These are phyloP conservation scores for Dysphania ambrosioides DNA, from an alignment of 148 eudicot genomes.

Conservation along the genomic window DNA sequence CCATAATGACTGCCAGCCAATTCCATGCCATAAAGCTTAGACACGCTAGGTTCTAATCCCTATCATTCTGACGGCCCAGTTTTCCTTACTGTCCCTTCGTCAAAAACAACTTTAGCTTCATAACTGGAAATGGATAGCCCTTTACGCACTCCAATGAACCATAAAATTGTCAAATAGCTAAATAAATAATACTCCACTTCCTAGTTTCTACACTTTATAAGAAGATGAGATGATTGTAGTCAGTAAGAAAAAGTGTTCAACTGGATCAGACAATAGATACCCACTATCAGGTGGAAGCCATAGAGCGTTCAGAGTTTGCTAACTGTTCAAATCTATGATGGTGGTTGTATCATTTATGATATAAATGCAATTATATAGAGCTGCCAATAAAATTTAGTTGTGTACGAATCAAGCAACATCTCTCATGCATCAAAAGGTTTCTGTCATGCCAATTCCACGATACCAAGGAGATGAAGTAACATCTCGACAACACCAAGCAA, in stretches of 20 bases:
- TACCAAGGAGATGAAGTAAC: neutral
- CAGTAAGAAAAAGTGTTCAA: neutral
- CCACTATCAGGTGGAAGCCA: neutral
- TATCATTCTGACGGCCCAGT: neutral
- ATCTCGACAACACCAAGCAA: conserved; percentile 3
- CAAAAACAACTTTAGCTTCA: neutral
- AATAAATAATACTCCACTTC: neutral
- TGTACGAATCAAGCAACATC: neutral
- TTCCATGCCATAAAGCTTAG: neutral
- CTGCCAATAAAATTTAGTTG: neutral
- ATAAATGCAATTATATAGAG: neutral
- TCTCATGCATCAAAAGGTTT: neutral
- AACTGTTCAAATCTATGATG: neutral
- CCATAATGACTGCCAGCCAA: neutral
- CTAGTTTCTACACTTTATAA: neutral
- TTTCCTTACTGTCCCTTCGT: neutral
- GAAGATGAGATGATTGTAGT: neutral
- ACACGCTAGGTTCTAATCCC: neutral
- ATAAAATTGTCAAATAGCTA: neutral
- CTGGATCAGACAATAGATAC: neutral
- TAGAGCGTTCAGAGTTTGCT: neutral
- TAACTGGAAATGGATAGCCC: neutral
- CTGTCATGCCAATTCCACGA: neutral
- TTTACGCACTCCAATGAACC: neutral
- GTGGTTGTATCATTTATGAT: neutral